These are phyloP conservation scores for Elsinoe perseae DNA, from an alignment of 2,329 filamentous ascomycete genomes.

Conservation along the genomic window DNA sequence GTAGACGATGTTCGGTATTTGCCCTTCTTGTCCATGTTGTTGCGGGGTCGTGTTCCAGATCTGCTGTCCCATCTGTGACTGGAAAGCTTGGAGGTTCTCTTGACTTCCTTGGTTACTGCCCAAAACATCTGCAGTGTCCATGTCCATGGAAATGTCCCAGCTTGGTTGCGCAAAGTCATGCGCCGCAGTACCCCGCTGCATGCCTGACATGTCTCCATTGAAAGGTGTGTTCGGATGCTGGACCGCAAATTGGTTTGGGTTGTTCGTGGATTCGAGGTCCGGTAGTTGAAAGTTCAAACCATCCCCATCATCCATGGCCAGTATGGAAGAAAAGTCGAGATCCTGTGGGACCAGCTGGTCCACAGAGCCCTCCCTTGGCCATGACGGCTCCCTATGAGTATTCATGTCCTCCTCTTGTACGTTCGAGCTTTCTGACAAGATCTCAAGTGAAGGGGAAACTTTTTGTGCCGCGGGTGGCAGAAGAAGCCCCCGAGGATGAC, in stretches of 20 bases:
- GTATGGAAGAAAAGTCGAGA: constrained; percentile 11
- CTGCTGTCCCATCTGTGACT: constrained; percentile 8
- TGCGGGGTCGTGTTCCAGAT: constrained; percentile 15
- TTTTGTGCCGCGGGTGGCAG: constrained; percentile 20
- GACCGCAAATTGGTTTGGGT: constrained; percentile 21
- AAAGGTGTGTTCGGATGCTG: constrained; percentile 27
- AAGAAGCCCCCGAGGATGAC: constrained; percentile 14
- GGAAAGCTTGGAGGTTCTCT: constrained; percentile 10
- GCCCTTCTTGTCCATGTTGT: constrained; percentile 27
- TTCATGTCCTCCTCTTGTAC: constrained; percentile 4
- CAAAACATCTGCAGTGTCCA: constrained; percentile 13
- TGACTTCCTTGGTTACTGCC: constrained; percentile 3
- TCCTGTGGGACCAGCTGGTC: constrained; percentile 32
- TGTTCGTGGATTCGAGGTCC: constrained; percentile 16
- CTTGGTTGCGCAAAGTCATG: constrained; percentile 28
- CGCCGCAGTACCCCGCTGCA: constrained; percentile 21
- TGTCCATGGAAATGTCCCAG: constrained; percentile 20
- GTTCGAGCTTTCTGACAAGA: not conserved
- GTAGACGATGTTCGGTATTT: constrained; percentile 28
- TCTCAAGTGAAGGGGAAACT: not conserved
- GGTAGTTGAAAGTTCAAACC: constrained; percentile 30
- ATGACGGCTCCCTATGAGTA: constrained; percentile 25
- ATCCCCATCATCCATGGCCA: constrained; percentile 32
- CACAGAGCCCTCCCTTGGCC: constrained; percentile 35
- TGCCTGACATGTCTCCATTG: constrained; percentile 21